Evolutionary conservation across 805 yeast species (phyloP).

Genomic region (Schizosaccharomyces octosporus): DNA sequence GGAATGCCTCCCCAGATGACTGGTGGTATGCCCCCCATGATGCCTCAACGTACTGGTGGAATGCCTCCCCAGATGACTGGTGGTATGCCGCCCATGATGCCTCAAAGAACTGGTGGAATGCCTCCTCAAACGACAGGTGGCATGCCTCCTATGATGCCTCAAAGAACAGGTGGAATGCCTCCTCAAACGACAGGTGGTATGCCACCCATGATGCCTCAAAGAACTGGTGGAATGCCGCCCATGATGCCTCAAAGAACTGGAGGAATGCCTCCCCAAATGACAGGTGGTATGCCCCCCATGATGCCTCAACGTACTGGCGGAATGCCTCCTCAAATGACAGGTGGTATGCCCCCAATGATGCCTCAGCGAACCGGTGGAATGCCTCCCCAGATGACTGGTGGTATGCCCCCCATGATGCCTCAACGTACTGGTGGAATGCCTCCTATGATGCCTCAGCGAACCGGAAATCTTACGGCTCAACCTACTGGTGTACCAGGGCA

Average conservation of each 20-base stretch:
- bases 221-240: background rate
- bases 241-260: background rate
- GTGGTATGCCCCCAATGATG: background rate
- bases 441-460: slow-evolving; percentile 31
- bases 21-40: background rate
- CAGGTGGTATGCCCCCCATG: background rate
- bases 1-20: slow-evolving; percentile 14
- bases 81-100: background rate
- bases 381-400: too few relatives aligned
- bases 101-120: background rate
- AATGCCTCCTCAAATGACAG: background rate
- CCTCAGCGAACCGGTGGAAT: background rate
- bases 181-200: background rate
- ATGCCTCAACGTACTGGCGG: background rate
- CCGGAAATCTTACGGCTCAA: slow-evolving; percentile 28
- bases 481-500: slow-evolving; percentile 48
- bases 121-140: background rate
- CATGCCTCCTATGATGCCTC: background rate
- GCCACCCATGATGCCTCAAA: background rate
- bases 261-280: background rate
- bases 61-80: too few relatives aligned
- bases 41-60: background rate
- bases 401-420: slow-evolving; percentile 7
- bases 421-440: slow-evolving; percentile 18
- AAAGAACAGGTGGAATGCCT: background rate